phyloP scores from a whole-genome alignment of 1,284 basidiomycete genomes.

The Crucibulum parvulum region DNA sequence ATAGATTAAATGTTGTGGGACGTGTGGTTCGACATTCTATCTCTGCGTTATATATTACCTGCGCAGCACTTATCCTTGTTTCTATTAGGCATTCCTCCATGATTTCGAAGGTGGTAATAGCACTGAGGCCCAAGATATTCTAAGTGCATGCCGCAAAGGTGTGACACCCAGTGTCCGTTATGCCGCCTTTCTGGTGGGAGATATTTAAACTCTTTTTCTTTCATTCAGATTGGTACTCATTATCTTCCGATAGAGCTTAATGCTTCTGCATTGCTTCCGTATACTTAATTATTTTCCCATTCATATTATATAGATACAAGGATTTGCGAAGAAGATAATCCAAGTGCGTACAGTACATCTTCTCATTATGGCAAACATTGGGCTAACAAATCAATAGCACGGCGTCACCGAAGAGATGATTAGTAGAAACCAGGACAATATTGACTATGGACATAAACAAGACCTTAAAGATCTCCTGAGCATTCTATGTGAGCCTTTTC shows the following conservation, averaged over 20 bases:
- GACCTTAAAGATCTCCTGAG: not conserved
- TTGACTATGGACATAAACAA: not conserved
- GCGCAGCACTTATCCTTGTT: not conserved
- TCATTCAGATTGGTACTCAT: not conserved
- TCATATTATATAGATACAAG: constrained; percentile 9
- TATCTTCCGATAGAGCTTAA: constrained; percentile 6
- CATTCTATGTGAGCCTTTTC: not conserved
- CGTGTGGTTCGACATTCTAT: not conserved
- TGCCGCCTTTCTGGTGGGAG: constrained; percentile 10
- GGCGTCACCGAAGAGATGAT: not conserved
- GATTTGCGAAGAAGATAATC: constrained; percentile 1
- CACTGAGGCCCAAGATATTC: constrained; percentile 8
- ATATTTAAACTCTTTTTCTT: constrained; percentile 1
- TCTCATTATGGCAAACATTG: not conserved
- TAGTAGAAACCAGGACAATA: not conserved
- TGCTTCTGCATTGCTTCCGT: constrained; percentile 12
- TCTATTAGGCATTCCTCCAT: constrained; percentile 6
- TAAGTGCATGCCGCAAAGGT: constrained; percentile 4
- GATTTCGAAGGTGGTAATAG: constrained; percentile 13
- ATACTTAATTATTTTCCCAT: constrained; percentile 12
- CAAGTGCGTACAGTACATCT: not conserved
- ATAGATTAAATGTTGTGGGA: not conserved
- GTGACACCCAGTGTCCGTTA: constrained; percentile 2
- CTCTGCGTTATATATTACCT: too few species aligned
- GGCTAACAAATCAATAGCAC: not conserved